A percentile compares a stretch with the other conserved stretches of the same genome.
phyloP scores from a whole-genome alignment of 495 filamentous ascomycete species.

The Xylaria curta region DNA sequence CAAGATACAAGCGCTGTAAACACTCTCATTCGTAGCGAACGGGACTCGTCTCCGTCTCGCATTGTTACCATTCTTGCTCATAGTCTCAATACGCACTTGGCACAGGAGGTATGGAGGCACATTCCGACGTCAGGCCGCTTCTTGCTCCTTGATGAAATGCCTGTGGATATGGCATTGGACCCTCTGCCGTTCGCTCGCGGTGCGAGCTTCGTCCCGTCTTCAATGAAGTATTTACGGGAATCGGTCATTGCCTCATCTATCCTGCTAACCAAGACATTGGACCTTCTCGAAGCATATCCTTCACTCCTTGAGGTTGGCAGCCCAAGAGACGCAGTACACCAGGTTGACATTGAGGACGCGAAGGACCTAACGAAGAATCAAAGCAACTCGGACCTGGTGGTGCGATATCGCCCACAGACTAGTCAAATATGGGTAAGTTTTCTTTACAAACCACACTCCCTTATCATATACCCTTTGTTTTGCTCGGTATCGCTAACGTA shows the following conservation, averaged over 20 bases:
- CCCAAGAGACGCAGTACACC: not conserved
- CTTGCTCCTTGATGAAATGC: conserved; percentile 24
- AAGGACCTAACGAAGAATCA: not conserved
- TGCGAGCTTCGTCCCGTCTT: conserved; percentile 29
- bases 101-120: conserved; percentile 31
- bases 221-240: conserved; percentile 28
- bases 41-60: conserved; percentile 24
- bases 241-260: conserved; percentile 21
- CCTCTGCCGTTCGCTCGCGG: conserved; percentile 29
- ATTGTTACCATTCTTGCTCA: conserved; percentile 27
- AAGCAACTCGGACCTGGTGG: not conserved
- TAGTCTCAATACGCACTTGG: conserved; percentile 19
- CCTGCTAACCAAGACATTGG: conserved; percentile 22
- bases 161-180: conserved; percentile 23
- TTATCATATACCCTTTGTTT: not conserved
- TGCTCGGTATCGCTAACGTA: not conserved
- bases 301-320: not conserved
- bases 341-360: conserved; percentile 21
- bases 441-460: not conserved
- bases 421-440: conserved; percentile 25
- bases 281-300: conserved; percentile 24
- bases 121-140: conserved; percentile 29
- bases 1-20: conserved; percentile 14
- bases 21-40: conserved; percentile 13
- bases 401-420: conserved; percentile 19